These are phyloP conservation scores for Botryotinia calthae DNA, from an alignment of 2,329 filamentous ascomycete species.

Conservation along the genomic window DNA sequence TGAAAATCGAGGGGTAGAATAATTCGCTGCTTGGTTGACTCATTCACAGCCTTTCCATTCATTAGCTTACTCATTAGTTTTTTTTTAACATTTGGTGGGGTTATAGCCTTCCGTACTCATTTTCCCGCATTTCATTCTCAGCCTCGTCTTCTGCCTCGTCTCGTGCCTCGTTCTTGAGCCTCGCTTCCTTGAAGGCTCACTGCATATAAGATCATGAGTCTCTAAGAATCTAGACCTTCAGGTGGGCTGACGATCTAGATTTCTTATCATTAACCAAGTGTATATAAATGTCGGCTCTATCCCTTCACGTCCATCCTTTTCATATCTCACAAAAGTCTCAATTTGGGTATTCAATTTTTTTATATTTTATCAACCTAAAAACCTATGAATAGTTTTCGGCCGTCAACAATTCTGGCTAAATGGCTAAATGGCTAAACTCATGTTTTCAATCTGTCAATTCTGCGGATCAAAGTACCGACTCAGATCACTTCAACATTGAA, in stretches of 20 bases:
- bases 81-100: background rate
- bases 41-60: slow-evolving; percentile 9
- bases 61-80: background rate
- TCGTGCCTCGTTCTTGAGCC: background rate
- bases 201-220: slow-evolving; percentile 7
- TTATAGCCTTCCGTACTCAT: background rate
- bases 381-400: background rate
- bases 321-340: too few relatives aligned
- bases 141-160: background rate
- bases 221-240: slow-evolving; percentile 15
- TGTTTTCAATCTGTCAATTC: background rate
- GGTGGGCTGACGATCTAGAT: slow-evolving; percentile 18
- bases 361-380: background rate
- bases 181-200: slow-evolving; percentile 9
- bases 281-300: slow-evolving; percentile 2
- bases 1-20: background rate
- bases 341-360: background rate
- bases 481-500: background rate
- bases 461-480: background rate
- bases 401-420: background rate
- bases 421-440: background rate
- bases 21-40: background rate
- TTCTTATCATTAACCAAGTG: background rate
- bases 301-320: background rate
- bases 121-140: background rate